A percentile compares a stretch with the other conserved stretches of the same genome.
Conservation (phyloP, 2,329 filamentous ascomycete species). For the Raffaelea arxii region DNA sequence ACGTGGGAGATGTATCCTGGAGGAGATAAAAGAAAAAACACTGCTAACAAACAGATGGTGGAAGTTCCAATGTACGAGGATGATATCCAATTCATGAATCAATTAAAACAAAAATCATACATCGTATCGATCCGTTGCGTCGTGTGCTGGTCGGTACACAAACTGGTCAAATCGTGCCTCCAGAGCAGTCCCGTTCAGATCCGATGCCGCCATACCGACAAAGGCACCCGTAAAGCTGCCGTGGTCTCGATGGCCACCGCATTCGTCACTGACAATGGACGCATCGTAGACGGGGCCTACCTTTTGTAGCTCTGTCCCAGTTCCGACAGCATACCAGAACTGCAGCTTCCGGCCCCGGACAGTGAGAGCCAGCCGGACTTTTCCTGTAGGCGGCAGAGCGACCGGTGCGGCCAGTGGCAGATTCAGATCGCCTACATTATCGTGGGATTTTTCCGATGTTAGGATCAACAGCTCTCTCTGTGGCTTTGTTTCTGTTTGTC, state of each 20-base stretch:
- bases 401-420: conserved; percentile 32
- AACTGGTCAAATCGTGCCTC: conserved; percentile 43
- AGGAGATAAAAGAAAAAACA: no score
- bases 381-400: conserved; percentile 42
- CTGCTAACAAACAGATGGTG: no score
- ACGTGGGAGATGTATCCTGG: no score
- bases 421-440: conserved; percentile 36
- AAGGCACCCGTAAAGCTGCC: conserved; percentile 57
- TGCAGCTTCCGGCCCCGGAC: conserved; percentile 43
- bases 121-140: conserved; percentile 40
- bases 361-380: conserved; percentile 39
- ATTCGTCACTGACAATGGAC: conserved; percentile 52
- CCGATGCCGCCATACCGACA: conserved; percentile 45
- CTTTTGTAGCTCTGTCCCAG: conserved; percentile 30
- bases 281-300: conserved; percentile 49
- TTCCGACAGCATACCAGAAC: conserved; percentile 38
- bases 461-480: conserved; percentile 48
- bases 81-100: background rate
- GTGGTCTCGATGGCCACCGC: conserved; percentile 49
- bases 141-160: conserved; percentile 35
- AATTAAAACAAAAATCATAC: conserved; percentile 10
- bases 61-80: conserved; percentile 1
- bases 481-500: background rate
- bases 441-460: conserved; percentile 46
- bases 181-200: conserved; percentile 40